Base-by-base conservation (phyloP, 2,329 filamentous ascomycete species). In the Chaetomium sp. region DNA sequence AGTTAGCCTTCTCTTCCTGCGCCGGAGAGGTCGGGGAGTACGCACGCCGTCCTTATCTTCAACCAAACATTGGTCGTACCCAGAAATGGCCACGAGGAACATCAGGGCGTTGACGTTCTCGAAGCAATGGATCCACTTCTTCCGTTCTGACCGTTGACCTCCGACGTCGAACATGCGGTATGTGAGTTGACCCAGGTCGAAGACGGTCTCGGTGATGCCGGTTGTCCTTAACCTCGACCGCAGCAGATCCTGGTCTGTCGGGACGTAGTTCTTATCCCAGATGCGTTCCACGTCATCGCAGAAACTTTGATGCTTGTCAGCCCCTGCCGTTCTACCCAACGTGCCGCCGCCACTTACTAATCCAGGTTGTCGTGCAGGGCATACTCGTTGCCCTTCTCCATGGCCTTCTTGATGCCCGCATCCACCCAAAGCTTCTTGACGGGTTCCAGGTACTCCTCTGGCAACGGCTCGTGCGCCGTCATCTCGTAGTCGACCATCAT, bases 101-200 rank as follows among this genome's bases (percentile, higher is more conserved):
- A 98, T 82, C 61, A 98, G 83, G 71, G 92, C 93, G 74, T 95
- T 93, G 68, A 97, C 93, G 69, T 95, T 95, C 76, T 97, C 93
- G 75, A 97, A 97, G 75, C 93, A 95, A 77, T 97, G 93, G 68
- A 97, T 96, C 93, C 93, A 97, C 82, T 97, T 97, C 85, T 96
- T 96, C 68, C 93, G 90, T 78, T 97, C 93, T 31, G 93, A 96
- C 72, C 93, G 85, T 76, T 97, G 93, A 64, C 93, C 93, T 75
- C 93, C 93, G 55, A 96, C 93, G 74, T 97, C 93, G 78, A 96
- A 96, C 93, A 98, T 97, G 73, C 93, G 90, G 79, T 97, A 97
- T 69, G 93, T 96, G 72, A 97, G 85, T 74, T 94, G 90, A 67
- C 93, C 93, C 16, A 96, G 85, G 76, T 96, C 92, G 77, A 98